Percentiles rank a stretch among this genome's conserved stretches.
phyloP scores from a whole-genome alignment of 352 stramenopile genomes.

The Saprolegnia parasitica region DNA sequence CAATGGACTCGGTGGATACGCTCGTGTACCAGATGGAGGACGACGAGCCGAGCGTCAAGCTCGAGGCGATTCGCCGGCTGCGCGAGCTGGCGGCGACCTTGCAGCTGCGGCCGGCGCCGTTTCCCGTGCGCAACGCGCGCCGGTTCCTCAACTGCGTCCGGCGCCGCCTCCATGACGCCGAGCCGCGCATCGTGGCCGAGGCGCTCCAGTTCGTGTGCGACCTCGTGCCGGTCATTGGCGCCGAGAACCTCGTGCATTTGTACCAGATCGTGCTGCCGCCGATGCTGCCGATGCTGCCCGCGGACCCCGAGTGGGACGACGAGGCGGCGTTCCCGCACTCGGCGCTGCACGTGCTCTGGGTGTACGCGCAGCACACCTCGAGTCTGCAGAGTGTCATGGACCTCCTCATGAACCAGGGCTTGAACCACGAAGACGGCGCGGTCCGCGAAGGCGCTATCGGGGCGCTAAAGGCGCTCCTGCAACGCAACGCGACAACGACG shows the following conservation, averaged over 20 bases:
- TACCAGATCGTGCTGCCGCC: conserved; percentile 69
- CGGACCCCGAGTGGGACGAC: conserved; percentile 10
- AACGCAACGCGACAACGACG: conserved; percentile 35
- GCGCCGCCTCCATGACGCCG: conserved; percentile 45
- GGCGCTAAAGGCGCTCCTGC: conserved; percentile 45
- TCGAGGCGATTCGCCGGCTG: conserved; percentile 54
- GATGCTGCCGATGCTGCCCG: conserved; percentile 45
- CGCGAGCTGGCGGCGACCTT: conserved; percentile 48
- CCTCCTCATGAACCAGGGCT: conserved; percentile 56
- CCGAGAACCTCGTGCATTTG: conserved; percentile 35
- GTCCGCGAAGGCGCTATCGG: conserved; percentile 53
- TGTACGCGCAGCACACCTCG: conserved; percentile 53
- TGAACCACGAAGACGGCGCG: conserved; percentile 37
- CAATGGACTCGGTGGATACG: conserved; percentile 43
- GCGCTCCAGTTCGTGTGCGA: conserved; percentile 58
- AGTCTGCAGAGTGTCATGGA: conserved; percentile 54
- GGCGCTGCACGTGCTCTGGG: conserved; percentile 59
- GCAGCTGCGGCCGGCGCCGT: conserved; percentile 33
- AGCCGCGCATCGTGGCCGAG: conserved; percentile 42
- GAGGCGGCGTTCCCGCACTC: conserved; percentile 40
- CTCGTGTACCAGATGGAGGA: conserved; percentile 79
- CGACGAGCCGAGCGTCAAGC: conserved; percentile 49
- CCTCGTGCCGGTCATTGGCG: conserved; percentile 56
- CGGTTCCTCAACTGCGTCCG: conserved; percentile 69
- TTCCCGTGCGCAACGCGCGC: conserved; percentile 65